Conservation (phyloP, 2,329 filamentous ascomycete genomes). For the Neonectria faginata region DNA sequence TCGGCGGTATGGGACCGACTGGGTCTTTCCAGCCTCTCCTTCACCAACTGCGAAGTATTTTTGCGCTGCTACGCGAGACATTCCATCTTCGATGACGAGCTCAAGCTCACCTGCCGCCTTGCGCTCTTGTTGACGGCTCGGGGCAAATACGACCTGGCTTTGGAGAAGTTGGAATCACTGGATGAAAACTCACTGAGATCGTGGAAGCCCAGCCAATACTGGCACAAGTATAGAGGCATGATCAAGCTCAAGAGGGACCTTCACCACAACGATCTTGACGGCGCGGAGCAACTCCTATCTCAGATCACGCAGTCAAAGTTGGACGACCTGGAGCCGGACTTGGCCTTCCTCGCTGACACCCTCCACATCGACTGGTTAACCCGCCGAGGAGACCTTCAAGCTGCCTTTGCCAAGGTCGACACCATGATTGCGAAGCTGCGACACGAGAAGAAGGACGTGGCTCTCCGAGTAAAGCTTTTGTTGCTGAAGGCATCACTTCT, state of each 20-base stretch:
- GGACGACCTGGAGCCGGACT: slow-evolving; percentile 64
- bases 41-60: slow-evolving; percentile 77
- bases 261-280: slow-evolving; percentile 64
- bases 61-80: slow-evolving; percentile 74
- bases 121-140: slow-evolving; percentile 70
- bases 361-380: slow-evolving; percentile 65
- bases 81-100: slow-evolving; percentile 77
- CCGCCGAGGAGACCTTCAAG: slow-evolving; percentile 60
- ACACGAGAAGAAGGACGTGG: slow-evolving; percentile 65
- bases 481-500: slow-evolving; percentile 79
- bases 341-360: slow-evolving; percentile 63
- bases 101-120: slow-evolving; percentile 79
- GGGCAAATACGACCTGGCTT: slow-evolving; percentile 79
- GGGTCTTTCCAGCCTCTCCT: slow-evolving; percentile 69
- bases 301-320: slow-evolving; percentile 64
- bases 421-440: slow-evolving; percentile 55
- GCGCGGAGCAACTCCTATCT: slow-evolving; percentile 62
- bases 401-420: slow-evolving; percentile 63
- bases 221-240: slow-evolving; percentile 74
- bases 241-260: slow-evolving; percentile 74
- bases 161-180: slow-evolving; percentile 56
- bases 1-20: slow-evolving; percentile 82
- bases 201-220: slow-evolving; percentile 82
- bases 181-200: slow-evolving; percentile 73
- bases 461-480: slow-evolving; percentile 77